Base-by-base conservation (phyloP, 805 yeast genomes). In the Lipomyces sp. region DNA sequence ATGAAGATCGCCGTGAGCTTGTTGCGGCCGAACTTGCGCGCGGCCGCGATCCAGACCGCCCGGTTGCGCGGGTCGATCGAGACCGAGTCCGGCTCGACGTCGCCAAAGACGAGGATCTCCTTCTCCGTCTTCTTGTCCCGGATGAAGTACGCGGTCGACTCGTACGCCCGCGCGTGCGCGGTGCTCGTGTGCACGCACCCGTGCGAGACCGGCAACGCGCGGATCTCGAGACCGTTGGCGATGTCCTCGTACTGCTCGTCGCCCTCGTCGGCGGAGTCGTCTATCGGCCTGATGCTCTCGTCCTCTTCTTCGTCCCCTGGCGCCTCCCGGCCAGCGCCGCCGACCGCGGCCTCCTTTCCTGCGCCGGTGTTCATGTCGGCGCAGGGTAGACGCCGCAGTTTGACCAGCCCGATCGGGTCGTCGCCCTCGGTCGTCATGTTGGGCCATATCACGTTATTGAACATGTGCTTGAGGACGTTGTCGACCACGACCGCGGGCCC, bases 391-490 rank as follows among this genome's bases (percentile, higher is more conserved):
- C 59, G 43, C 26, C 51, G 43, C 31, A 56, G 26, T 3, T 24
- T 38, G 19, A 56, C 45, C 7, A 54, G 33, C 4, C 59, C 59
- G 18, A 55, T 51, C 16, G 58, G 51, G 31, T 47, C 43, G 34
- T 53, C 60, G 34, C 65, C 64, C 39, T 61, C 63, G 29, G 62
- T 61, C 10, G 76, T 70, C 63, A 82, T 68, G 59, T 84, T 76
- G 4, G 97, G 97, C 97, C 97, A 89, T 2, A 86, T 70, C 4
- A 69, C 61, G 39, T 83, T 86, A 65, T 89, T 90, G 68, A 89
- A 89, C 0, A 86, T 66, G 64, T 81, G 74, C 1, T 66, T 63
- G 51, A 73, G 67, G 8, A 89, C 64, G 0, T 81, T 76, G 4
- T 73, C 67, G 1, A 81, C 69, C 0, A 91, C 82, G 24, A 71